phyloP scores from a whole-genome alignment of 192 early-diverging fungal species.

The Coemansia sp. region DNA sequence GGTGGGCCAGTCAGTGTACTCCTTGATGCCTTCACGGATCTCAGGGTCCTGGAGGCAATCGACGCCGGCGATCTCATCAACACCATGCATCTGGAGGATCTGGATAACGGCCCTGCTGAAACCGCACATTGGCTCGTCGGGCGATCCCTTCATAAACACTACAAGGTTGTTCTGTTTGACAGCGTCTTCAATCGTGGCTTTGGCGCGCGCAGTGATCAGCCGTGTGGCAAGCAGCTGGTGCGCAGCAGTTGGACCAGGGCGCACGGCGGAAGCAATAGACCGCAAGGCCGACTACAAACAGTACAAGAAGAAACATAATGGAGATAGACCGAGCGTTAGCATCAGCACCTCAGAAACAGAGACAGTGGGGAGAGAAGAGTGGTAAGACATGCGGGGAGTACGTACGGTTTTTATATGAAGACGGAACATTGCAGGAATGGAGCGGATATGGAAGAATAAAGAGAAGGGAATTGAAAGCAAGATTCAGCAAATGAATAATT shows the following conservation, averaged over 20 bases:
- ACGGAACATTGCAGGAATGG: slow-evolving; percentile 11
- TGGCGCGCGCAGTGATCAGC: slow-evolving; percentile 38
- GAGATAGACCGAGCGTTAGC: neutral
- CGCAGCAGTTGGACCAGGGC: slow-evolving; percentile 6
- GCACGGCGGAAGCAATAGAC: neutral
- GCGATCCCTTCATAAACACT: slow-evolving; percentile 98
- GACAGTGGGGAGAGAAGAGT: neutral
- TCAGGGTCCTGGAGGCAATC: slow-evolving; percentile 77
- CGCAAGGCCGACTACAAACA: slow-evolving; percentile 26
- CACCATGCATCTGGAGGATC: slow-evolving; percentile 77
- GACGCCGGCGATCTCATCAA: slow-evolving; percentile 63
- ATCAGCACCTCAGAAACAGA: neutral
- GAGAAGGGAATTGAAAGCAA: slow-evolving; percentile 1
- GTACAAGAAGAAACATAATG: neutral
- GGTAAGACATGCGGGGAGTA: too few species aligned
- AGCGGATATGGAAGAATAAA: slow-evolving; percentile 1
- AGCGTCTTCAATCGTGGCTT: slow-evolving; percentile 43
- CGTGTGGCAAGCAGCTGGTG: slow-evolving; percentile 22
- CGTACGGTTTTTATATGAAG: slow-evolving; percentile 12
- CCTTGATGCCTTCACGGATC: slow-evolving; percentile 90
- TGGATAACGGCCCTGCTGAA: slow-evolving; percentile 93
- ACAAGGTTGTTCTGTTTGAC: slow-evolving; percentile 66
- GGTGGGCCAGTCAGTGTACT: slow-evolving; percentile 93
- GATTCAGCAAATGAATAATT: slow-evolving; percentile 1
- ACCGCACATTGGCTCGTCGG: slow-evolving; percentile 90